A percentile compares a stretch with the other conserved stretches of the same genome.
Conservation (phyloP, 768 basidiomycete species). For the Amanita molliuscula region DNA sequence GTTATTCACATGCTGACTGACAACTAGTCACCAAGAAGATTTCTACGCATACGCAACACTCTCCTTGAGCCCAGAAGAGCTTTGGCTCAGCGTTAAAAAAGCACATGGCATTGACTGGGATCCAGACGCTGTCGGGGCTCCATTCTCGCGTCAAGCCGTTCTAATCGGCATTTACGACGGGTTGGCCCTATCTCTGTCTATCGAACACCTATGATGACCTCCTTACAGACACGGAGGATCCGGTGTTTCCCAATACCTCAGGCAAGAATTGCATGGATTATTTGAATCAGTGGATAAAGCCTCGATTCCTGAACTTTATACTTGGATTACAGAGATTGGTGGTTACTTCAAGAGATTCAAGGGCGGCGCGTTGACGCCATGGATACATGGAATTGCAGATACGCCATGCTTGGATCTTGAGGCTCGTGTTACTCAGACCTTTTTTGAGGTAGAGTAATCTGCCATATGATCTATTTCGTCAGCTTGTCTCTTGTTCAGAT, state of each 20-base stretch:
- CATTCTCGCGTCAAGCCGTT: conserved; percentile 63
- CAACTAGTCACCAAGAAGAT: conserved; percentile 73
- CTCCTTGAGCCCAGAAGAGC: conserved; percentile 66
- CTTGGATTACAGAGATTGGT: conserved; percentile 69
- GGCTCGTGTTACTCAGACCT: conserved; percentile 77
- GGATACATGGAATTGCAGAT: conserved; percentile 33
- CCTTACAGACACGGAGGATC: conserved; percentile 78
- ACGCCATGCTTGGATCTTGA: conserved; percentile 56
- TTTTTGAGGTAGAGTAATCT: conserved; percentile 53
- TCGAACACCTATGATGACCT: neutral
- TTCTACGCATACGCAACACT: conserved; percentile 70
- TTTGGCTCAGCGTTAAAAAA: conserved; percentile 54
- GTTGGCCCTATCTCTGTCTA: conserved; percentile 26
- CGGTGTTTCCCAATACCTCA: conserved; percentile 79
- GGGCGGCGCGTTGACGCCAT: conserved; percentile 70
- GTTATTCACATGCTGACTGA: neutral
- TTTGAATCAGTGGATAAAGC: conserved; percentile 71
- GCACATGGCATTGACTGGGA: conserved; percentile 64
- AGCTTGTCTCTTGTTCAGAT: conserved; percentile 32
- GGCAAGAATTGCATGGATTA: conserved; percentile 76
- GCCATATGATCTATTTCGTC: conserved; percentile 11
- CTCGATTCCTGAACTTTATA: conserved; percentile 64
- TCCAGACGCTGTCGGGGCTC: conserved; percentile 38
- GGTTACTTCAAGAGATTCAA: conserved; percentile 88
- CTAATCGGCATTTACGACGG: conserved; percentile 92